These are phyloP conservation scores for Aspergillus novofumigatus DNA, from an alignment of 2,329 filamentous ascomycete genomes.

Conservation along the genomic window DNA sequence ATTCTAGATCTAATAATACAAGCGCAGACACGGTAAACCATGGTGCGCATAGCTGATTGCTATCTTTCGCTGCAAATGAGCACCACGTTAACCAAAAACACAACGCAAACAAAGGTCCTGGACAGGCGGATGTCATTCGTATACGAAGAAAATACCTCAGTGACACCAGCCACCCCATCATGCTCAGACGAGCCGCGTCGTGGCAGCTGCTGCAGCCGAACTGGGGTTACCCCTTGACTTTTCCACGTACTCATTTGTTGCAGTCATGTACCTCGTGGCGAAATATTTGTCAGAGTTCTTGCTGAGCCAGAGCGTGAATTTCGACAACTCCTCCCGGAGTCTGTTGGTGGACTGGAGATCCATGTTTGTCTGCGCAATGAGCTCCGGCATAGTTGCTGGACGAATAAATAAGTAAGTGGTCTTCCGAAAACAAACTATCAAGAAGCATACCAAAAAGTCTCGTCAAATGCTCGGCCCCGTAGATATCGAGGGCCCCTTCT, in stretches of 20 bases:
- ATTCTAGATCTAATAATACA: not conserved
- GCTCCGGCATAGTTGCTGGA: constrained; percentile 81
- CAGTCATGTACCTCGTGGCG: constrained; percentile 40
- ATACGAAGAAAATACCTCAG: not conserved
- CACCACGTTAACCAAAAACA: not conserved
- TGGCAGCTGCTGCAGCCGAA: constrained; percentile 28
- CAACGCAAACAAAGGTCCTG: not conserved
- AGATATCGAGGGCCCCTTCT: constrained; percentile 76
- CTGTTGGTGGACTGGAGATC: constrained; percentile 85
- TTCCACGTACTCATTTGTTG: constrained; percentile 38
- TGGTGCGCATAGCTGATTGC: not conserved
- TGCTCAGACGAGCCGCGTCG: constrained; percentile 26
- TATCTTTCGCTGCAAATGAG: not conserved
- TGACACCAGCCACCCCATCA: not conserved
- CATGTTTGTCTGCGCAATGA: constrained; percentile 97
- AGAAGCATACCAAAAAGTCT: constrained; percentile 72
- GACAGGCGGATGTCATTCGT: not conserved
- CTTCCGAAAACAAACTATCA: not conserved
- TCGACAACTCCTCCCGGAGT: constrained; percentile 81
- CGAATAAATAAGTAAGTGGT: constrained; percentile 2
- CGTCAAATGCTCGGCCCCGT: constrained; percentile 87
- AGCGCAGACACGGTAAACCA: not conserved
- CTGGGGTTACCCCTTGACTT: constrained; percentile 29
- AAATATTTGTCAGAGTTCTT: constrained; percentile 77
- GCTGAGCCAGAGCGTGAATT: constrained; percentile 80